These are phyloP conservation scores for Trichoderma koningiopsis DNA, from an alignment of 2,329 filamentous ascomycete species.

Conservation along the genomic window DNA sequence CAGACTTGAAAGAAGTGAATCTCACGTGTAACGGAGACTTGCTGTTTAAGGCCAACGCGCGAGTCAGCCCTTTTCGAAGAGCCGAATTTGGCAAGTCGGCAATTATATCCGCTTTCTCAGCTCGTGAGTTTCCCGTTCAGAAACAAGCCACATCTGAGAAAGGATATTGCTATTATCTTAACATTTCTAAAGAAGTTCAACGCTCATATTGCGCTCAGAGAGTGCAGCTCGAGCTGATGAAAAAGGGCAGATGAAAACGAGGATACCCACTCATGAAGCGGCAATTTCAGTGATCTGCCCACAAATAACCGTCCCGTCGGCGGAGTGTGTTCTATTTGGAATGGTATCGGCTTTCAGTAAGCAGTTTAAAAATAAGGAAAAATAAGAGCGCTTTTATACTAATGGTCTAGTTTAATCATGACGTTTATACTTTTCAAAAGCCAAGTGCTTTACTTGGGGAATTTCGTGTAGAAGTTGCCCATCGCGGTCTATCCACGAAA, in stretches of 20 bases:
- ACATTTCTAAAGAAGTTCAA: neutral
- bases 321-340: neutral
- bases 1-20: neutral
- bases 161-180: neutral
- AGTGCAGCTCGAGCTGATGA: neutral
- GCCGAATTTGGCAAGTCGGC: neutral
- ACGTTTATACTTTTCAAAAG: neutral
- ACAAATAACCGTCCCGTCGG: slow-evolving; percentile 19
- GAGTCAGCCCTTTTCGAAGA: neutral
- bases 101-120: neutral
- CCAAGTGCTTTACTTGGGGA: neutral
- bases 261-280: neutral
- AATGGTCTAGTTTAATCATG: neutral
- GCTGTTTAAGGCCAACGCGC: neutral
- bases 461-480: neutral
- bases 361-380: slow-evolving; percentile 9
- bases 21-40: neutral
- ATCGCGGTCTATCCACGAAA: too few relatives aligned
- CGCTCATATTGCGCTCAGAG: neutral
- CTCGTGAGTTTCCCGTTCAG: neutral
- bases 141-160: neutral
- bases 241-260: neutral
- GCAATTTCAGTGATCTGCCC: slow-evolving; percentile 13
- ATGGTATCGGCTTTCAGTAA: neutral
- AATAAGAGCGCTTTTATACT: neutral